Percentiles rank a stretch among this genome's conserved stretches.
phyloP scores from a whole-genome alignment of 177 flowering plant genomes.

The Vitis hybrid region DNA sequence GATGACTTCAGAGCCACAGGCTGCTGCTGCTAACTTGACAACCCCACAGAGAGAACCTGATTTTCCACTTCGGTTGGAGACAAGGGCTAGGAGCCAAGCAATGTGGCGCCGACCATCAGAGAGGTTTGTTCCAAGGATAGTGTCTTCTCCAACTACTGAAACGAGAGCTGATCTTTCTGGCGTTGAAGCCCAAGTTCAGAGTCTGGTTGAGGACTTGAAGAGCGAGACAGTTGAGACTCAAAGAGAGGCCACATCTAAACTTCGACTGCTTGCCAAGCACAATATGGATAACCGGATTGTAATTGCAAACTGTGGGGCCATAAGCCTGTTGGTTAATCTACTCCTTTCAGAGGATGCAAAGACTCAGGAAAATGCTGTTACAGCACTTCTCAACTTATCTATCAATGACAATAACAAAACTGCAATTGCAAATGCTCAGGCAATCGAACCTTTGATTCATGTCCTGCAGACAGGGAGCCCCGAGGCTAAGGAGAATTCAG shows the following conservation, averaged over 20 bases:
- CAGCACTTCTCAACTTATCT: conserved; percentile 84
- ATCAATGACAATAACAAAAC: conserved; percentile 87
- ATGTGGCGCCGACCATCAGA: conserved; percentile 77
- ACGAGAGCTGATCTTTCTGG: conserved; percentile 66
- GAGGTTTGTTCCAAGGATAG: conserved; percentile 57
- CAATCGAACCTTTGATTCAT: conserved; percentile 76
- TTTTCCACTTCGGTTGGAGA: conserved; percentile 44
- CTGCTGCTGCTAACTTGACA: conserved; percentile 27
- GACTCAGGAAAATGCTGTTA: conserved; percentile 79
- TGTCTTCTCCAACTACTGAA: conserved; percentile 54
- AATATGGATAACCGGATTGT: conserved; percentile 83
- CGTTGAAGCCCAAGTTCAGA: conserved; percentile 59
- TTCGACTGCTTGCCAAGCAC: conserved; percentile 71
- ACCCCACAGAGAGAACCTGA: conserved; percentile 53
- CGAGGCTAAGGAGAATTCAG: conserved; percentile 85
- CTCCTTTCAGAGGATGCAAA: conserved; percentile 50
- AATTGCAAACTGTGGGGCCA: conserved; percentile 77
- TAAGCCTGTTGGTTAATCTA: conserved; percentile 55
- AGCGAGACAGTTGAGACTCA: conserved; percentile 51
- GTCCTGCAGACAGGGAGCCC: conserved; percentile 80
- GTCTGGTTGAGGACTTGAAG: conserved; percentile 59
- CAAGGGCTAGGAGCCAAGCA: conserved; percentile 58
- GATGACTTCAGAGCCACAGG: conserved; percentile 43
- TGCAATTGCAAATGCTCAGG: conserved; percentile 72
- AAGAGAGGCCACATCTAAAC: conserved; percentile 54